Conservation (phyloP, 2,329 filamentous ascomycete genomes). For the Ascochyta viciae-villosae region DNA sequence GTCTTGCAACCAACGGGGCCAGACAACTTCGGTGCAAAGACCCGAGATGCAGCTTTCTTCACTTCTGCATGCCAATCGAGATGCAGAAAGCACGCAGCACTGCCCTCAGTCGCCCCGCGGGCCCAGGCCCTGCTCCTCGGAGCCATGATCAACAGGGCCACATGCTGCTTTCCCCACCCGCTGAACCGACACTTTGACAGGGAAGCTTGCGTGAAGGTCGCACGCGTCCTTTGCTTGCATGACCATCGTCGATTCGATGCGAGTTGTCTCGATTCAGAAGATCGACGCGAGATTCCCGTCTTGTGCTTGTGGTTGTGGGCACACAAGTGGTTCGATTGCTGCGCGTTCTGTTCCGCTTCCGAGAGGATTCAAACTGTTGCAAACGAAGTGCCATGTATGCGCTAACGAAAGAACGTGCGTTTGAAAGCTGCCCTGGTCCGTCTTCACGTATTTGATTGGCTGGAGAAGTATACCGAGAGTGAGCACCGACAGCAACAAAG, state of each 20-base stretch:
- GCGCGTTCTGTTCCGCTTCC: neutral
- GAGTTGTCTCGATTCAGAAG: neutral
- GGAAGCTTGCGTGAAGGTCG: constrained; percentile 6
- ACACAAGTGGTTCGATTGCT: neutral
- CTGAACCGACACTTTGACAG: neutral
- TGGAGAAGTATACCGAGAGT: neutral
- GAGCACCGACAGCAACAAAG: neutral
- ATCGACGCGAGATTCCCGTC: neutral
- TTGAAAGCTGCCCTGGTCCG: too few species aligned
- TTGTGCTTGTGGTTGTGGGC: neutral
- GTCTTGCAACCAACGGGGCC: neutral
- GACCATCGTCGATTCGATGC: neutral
- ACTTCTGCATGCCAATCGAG: neutral
- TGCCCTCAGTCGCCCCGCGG: neutral
- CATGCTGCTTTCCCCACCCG: neutral
- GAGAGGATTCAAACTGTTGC: neutral
- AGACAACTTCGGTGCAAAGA: neutral
- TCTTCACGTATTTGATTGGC: neutral
- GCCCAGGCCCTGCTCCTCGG: neutral
- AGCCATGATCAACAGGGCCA: constrained; percentile 5
- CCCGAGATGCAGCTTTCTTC: constrained; percentile 3
- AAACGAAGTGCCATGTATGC: neutral
- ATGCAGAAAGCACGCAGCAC: neutral
- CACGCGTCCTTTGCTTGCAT: neutral
- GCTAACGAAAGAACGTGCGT: too few species aligned